Evolutionary conservation across 2,329 filamentous ascomycete species (phyloP).

Genomic region (Aspergillus fijiensis): DNA sequence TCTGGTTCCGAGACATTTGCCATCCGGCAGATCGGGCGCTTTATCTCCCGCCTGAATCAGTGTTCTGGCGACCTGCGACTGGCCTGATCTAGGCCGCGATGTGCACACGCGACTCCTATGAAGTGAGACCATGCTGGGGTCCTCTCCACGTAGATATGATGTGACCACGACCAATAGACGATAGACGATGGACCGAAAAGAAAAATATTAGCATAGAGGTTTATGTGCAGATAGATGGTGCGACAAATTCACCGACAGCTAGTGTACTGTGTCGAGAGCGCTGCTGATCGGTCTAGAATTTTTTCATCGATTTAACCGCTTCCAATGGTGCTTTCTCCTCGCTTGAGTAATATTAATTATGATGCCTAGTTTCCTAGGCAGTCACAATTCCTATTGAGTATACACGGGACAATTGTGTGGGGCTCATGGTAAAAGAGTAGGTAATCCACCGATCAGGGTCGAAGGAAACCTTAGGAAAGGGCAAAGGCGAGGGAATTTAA

Average conservation of each 20-base stretch:
- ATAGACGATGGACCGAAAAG: not conserved
- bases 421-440: not conserved
- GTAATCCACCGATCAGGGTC: not conserved
- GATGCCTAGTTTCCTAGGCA: not conserved
- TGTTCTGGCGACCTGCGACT: not conserved
- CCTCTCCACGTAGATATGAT: not conserved
- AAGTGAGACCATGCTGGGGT: not conserved
- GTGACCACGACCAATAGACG: slow-evolving; percentile 3
- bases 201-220: not conserved
- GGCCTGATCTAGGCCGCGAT: not conserved
- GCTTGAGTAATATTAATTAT: not conserved
- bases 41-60: not conserved
- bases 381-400: not conserved
- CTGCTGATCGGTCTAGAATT: not conserved
- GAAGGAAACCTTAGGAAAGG: not conserved
- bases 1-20: not conserved
- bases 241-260: not conserved
- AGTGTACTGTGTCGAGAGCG: not conserved
- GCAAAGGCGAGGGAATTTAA: not conserved
- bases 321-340: not conserved
- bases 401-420: not conserved
- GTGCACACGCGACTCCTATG: not conserved
- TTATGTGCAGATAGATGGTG: not conserved
- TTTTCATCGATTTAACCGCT: not conserved
- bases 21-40: not conserved